These are phyloP conservation scores for Zymoseptoria ardabiliae DNA, from an alignment of 2,329 filamentous ascomycete genomes.

Conservation along the genomic window DNA sequence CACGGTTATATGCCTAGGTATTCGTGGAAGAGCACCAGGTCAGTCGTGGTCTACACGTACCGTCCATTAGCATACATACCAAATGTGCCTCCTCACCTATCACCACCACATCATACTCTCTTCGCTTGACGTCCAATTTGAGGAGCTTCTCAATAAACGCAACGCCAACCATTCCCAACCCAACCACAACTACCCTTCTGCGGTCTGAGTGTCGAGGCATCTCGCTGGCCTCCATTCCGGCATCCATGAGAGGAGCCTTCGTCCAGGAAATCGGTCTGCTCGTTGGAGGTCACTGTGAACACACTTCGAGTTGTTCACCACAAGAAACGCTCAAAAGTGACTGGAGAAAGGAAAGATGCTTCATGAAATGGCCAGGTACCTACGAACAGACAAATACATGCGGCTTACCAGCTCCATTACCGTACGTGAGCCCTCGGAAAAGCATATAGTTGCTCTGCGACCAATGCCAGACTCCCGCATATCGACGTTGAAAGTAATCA, in stretches of 20 bases:
- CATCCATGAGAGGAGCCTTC: not conserved
- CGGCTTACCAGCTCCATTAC: not conserved
- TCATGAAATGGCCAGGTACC: not conserved
- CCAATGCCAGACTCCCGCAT: not conserved
- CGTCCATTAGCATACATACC: not conserved
- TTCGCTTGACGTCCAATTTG: slow-evolving; percentile 68
- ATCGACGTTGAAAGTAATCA: not conserved
- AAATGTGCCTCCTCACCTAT: slow-evolving; percentile 83
- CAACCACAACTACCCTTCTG: slow-evolving; percentile 73
- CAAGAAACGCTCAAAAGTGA: not conserved
- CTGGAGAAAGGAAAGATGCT: not conserved
- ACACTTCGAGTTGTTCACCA: not conserved
- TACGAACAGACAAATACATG: not conserved
- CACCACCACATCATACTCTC: slow-evolving; percentile 74
- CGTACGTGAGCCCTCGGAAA: not conserved
- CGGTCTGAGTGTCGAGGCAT: slow-evolving; percentile 34
- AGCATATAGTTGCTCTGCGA: not conserved
- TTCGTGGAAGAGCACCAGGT: not conserved
- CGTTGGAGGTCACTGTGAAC: not conserved
- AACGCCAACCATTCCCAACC: slow-evolving; percentile 71
- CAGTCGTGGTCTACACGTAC: not conserved
- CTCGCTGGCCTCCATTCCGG: slow-evolving; percentile 24
- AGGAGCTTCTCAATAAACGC: slow-evolving; percentile 70
- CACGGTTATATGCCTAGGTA: slow-evolving; percentile 82
- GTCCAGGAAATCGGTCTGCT: not conserved